A percentile compares a stretch with the other conserved stretches of the same genome.
Evolutionary conservation across 202 grass and related monocot genomes (phyloP).

Genomic region (Zizania palustris): DNA sequence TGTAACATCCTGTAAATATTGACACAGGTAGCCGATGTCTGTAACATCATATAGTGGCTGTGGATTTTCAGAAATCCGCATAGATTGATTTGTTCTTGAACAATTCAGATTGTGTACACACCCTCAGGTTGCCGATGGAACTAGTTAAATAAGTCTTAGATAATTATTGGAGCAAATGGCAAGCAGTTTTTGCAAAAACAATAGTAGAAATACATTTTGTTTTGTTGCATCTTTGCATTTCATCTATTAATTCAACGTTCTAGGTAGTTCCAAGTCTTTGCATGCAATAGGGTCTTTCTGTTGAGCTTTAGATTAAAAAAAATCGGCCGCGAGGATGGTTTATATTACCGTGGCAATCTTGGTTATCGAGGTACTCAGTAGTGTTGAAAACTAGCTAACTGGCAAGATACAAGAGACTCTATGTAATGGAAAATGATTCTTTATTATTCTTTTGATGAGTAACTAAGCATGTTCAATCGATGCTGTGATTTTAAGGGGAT

Average conservation of each 20-base stretch:
- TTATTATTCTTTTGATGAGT: too few species aligned
- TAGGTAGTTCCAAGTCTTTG: not conserved
- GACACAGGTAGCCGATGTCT: constrained; percentile 46
- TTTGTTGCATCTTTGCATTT: not conserved
- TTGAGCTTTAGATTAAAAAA: too few species aligned
- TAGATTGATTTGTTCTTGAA: constrained; percentile 42
- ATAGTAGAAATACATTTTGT: not conserved
- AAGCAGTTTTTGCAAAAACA: not conserved
- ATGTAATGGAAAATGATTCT: too few species aligned
- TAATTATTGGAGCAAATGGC: not conserved
- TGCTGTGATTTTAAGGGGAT: too few species aligned
- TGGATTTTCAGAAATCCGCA: constrained; percentile 31
- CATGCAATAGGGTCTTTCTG: not conserved
- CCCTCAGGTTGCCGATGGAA: not conserved
- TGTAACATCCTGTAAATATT: constrained; percentile 51
- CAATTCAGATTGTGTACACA: not conserved
- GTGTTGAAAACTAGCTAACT: too few species aligned
- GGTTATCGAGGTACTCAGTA: too few species aligned
- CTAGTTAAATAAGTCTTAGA: too few species aligned
- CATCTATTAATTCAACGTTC: not conserved
- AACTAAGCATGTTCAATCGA: too few species aligned
- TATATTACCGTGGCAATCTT: too few species aligned
- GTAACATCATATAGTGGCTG: constrained; percentile 42
- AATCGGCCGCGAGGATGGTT: too few species aligned
- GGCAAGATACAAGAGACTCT: too few species aligned